Percentiles rank a stretch among this genome's conserved stretches.
Evolutionary conservation across 352 stramenopile genomes (phyloP).

Genomic region (Phytophthora cactorum): DNA sequence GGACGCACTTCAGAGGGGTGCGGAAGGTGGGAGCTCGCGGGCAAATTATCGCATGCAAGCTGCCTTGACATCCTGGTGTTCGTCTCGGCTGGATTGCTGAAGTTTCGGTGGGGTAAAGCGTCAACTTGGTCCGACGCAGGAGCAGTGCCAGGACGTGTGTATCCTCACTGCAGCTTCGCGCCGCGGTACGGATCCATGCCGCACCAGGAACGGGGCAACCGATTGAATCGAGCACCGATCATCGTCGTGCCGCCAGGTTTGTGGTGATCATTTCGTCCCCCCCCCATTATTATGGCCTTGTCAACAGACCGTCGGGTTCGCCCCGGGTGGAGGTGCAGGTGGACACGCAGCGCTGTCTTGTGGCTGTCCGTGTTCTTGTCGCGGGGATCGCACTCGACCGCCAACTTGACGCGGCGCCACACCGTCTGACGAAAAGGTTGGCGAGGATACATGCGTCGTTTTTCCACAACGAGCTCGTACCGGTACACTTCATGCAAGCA

Average conservation of each 20-base stretch:
- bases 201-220: conserved; percentile 14
- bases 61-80: conserved; percentile 37
- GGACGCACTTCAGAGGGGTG: conserved; percentile 16
- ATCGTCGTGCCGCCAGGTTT: too few relatives aligned
- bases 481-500: too few relatives aligned
- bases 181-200: conserved; percentile 8
- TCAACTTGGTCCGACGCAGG: conserved; percentile 3
- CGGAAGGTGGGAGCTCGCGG: conserved; percentile 28
- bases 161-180: conserved; percentile 14
- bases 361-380: too few relatives aligned
- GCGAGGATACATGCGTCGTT: conserved; percentile 15
- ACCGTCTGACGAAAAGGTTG: too few relatives aligned
- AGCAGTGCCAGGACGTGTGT: not conserved
- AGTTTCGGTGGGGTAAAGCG: conserved; percentile 23
- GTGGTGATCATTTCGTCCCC: too few relatives aligned
- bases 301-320: too few relatives aligned
- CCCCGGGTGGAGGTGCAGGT: too few relatives aligned
- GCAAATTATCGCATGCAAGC: conserved; percentile 31
- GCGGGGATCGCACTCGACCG: too few relatives aligned
- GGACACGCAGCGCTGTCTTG: too few relatives aligned
- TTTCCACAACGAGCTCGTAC: too few relatives aligned
- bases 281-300: too few relatives aligned
- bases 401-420: too few relatives aligned
- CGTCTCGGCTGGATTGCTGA: conserved; percentile 19
- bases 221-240: not conserved